Evolutionary conservation across 2,329 filamentous ascomycete species (phyloP).

Genomic region (Phoma sp.): DNA sequence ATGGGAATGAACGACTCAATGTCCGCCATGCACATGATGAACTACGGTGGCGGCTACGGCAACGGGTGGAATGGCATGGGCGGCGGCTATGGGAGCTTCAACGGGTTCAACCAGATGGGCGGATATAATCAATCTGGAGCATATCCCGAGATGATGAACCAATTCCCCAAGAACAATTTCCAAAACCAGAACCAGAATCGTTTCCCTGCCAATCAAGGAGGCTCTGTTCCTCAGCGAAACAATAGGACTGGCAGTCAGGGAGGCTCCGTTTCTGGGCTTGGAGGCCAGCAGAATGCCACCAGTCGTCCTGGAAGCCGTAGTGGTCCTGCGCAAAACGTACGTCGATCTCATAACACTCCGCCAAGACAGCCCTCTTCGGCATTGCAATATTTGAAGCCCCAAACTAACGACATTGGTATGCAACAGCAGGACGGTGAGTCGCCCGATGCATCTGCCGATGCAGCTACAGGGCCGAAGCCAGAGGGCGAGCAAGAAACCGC

Average conservation of each 20-base stretch:
- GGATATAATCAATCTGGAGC: constrained; percentile 62
- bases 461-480: constrained; percentile 43
- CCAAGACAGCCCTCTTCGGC: constrained; percentile 18
- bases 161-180: constrained; percentile 68
- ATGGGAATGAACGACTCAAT: constrained; percentile 82
- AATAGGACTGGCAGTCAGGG: constrained; percentile 53
- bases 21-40: constrained; percentile 71
- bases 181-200: constrained; percentile 76
- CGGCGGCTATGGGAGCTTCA: constrained; percentile 72
- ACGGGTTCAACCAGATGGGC: constrained; percentile 59
- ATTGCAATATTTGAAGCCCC: constrained; percentile 5
- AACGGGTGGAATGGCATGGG: constrained; percentile 69
- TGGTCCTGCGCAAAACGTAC: constrained; percentile 44
- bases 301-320: constrained; percentile 43
- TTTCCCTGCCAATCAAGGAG: constrained; percentile 74
- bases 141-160: constrained; percentile 58
- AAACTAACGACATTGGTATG: constrained; percentile 34
- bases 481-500: constrained; percentile 36
- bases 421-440: constrained; percentile 43
- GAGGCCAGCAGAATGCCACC: constrained; percentile 29
- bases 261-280: constrained; percentile 37
- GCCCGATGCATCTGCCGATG: constrained; percentile 38
- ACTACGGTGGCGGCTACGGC: constrained; percentile 72
- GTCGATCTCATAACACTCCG: constrained; percentile 36
- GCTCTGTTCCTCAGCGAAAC: constrained; percentile 53